These are phyloP conservation scores for Fusarium sp. DNA, from an alignment of 2,329 filamentous ascomycete genomes.

Conservation along the genomic window DNA sequence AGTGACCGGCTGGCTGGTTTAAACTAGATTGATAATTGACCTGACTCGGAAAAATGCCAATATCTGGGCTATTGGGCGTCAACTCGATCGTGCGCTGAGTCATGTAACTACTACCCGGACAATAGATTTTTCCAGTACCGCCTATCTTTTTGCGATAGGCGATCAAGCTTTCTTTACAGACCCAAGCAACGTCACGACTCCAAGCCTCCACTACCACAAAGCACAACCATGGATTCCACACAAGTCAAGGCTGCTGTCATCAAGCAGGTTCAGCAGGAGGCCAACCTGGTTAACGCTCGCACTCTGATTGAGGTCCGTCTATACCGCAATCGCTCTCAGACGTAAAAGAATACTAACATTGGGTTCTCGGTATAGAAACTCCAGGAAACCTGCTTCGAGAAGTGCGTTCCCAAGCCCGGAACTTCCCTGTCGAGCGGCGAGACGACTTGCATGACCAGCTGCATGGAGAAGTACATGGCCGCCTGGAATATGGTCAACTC, in stretches of 20 bases:
- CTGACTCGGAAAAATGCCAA: background rate
- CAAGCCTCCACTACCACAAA: conserved; percentile 29
- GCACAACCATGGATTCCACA: conserved; percentile 67
- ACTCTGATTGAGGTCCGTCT: conserved; percentile 74
- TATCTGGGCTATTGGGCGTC: background rate
- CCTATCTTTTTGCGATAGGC: conserved; percentile 19
- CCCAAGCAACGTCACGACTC: conserved; percentile 35
- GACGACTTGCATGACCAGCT: conserved; percentile 76
- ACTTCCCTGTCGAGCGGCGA: conserved; percentile 75
- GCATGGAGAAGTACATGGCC: conserved; percentile 88
- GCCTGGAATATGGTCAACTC: conserved; percentile 81
- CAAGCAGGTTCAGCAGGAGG: conserved; percentile 72
- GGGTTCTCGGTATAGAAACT: conserved; percentile 69
- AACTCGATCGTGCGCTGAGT: conserved; percentile 22
- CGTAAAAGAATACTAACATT: conserved; percentile 18
- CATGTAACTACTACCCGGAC: conserved; percentile 20
- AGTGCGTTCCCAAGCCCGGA: conserved; percentile 79
- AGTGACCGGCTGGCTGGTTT: too few species aligned
- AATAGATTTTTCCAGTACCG: conserved; percentile 30
- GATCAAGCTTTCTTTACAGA: conserved; percentile 27
- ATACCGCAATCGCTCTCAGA: conserved; percentile 15
- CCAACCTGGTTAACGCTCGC: conserved; percentile 75
- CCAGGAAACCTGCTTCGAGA: conserved; percentile 84
- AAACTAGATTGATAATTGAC: background rate
- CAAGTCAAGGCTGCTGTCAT: conserved; percentile 72